Base-by-base conservation (phyloP, 179 eudicot genomes). In the Spergularia azorica region DNA sequence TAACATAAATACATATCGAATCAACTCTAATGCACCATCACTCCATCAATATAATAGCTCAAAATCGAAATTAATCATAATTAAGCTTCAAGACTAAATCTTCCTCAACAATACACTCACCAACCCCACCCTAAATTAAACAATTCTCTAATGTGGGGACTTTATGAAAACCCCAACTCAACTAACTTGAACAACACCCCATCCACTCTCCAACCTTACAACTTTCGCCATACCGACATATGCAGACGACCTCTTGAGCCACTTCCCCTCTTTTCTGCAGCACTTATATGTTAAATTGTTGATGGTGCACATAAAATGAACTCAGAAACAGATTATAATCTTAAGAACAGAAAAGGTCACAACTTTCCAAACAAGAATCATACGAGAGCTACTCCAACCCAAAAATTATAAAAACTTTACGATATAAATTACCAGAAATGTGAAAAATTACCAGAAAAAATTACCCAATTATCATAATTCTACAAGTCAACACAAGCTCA, bases 111-210 rank as follows among this genome's bases (percentile, higher is more conserved):
- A 62, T 14, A 81, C 14, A 46, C 77, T 59, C 32, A 81, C 61
- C 77, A 76, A 81, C 77, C 80, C 76, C 74, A 68, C 76, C 10
- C 50, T 21, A 18, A 63, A 55, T 72, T 38, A 51, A 81, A 39
- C 48, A 32, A 43, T 67, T 26, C 55, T 68, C 64, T 67, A 36
- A 67, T 6, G 74, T 72, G 59, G 71, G 80, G 66, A 54, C 74
- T 67, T 32, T 0, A 15, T 72, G 51, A 77, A 77, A 67, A 51
- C 17, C 55, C 38, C 66, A 66, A 9, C 76, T 70, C 60, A 69
- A 70, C 69, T 11, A 55, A 63, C 58, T 75, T 46, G 13, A 26
- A 70, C 21, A 50, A 66, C 75, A 81, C 70, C 60, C 66, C 50
- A 70, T 71, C 76, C 57, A 56, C 39, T 18, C 18, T 17, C 46